A percentile compares a stretch with the other conserved stretches of the same genome.
phyloP scores from a whole-genome alignment of 257 asterid species.

The Henckelia pumila region DNA sequence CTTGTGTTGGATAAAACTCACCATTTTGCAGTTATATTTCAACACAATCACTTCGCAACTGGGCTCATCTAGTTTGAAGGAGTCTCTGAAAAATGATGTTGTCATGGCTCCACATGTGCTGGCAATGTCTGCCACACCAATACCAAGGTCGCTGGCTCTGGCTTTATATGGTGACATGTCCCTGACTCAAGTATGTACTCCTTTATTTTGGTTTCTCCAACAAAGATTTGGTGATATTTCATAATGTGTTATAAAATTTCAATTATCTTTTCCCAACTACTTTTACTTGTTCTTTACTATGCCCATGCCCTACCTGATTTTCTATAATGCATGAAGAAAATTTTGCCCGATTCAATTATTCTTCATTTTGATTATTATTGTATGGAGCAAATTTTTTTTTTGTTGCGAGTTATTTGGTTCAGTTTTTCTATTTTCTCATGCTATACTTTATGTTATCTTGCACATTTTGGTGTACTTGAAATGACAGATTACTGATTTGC shows the following conservation, averaged over 20 bases:
- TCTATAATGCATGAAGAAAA: neutral
- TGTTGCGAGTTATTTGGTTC: neutral
- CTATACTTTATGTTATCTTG: slow-evolving; percentile 2
- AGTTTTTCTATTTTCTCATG: slow-evolving; percentile 4
- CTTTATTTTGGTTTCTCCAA: slow-evolving; percentile 13
- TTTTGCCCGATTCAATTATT: neutral
- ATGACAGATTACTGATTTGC: slow-evolving; percentile 85
- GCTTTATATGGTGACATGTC: slow-evolving; percentile 97
- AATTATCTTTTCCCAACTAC: neutral
- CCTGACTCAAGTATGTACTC: slow-evolving; percentile 75
- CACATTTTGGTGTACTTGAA: slow-evolving; percentile 22
- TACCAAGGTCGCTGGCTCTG: slow-evolving; percentile 94
- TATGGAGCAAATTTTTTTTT: neutral
- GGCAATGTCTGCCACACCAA: slow-evolving; percentile 98
- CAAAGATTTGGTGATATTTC: slow-evolving; percentile 10
- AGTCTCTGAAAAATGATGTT: slow-evolving; percentile 34
- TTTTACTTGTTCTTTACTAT: neutral
- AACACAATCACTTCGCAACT: slow-evolving; percentile 54
- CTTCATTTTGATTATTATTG: neutral
- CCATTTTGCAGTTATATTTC: slow-evolving; percentile 66
- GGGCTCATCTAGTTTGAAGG: slow-evolving; percentile 40
- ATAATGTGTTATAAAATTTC: slow-evolving; percentile 5
- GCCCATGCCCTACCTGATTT: neutral
- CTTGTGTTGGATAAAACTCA: slow-evolving; percentile 21
- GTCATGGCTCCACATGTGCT: slow-evolving; percentile 93